Percentiles rank a stretch among this genome's conserved stretches.
phyloP scores from a whole-genome alignment of 2,329 filamentous ascomycete species.

The Pseudogymnoascus sp. region DNA sequence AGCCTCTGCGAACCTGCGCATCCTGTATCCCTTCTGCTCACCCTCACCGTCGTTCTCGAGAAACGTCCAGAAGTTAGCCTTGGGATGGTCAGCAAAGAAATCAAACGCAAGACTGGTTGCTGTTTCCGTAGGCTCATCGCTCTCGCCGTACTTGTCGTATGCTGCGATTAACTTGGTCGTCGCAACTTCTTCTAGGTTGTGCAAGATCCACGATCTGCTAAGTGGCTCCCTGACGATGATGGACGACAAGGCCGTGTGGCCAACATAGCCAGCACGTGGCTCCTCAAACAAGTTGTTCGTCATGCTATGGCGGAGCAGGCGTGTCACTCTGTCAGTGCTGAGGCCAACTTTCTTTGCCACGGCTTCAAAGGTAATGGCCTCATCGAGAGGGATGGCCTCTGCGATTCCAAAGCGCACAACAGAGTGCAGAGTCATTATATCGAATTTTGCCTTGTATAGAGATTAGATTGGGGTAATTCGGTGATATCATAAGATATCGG shows the following conservation, averaged over 20 bases:
- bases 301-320: slow-evolving; percentile 33
- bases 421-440: slow-evolving; percentile 6
- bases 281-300: slow-evolving; percentile 34
- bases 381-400: slow-evolving; percentile 38
- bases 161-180: neutral
- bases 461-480: neutral
- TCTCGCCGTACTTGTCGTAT: neutral
- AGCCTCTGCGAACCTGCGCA: neutral
- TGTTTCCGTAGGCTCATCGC: neutral
- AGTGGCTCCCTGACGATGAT: slow-evolving; percentile 32
- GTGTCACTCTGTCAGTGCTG: slow-evolving; percentile 11
- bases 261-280: slow-evolving; percentile 30
- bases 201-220: neutral
- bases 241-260: slow-evolving; percentile 28
- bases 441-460: neutral
- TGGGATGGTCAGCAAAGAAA: neutral
- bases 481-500: neutral
- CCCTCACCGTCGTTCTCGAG: slow-evolving; percentile 27
- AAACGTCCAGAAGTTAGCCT: slow-evolving; percentile 24
- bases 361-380: slow-evolving; percentile 34
- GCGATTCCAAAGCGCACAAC: slow-evolving; percentile 16
- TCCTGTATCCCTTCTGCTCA: slow-evolving; percentile 18
- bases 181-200: neutral
- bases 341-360: neutral
- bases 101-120: neutral